These are phyloP conservation scores for Pelargonium australe DNA, from an alignment of 441 rosid genomes.

Conservation along the genomic window DNA sequence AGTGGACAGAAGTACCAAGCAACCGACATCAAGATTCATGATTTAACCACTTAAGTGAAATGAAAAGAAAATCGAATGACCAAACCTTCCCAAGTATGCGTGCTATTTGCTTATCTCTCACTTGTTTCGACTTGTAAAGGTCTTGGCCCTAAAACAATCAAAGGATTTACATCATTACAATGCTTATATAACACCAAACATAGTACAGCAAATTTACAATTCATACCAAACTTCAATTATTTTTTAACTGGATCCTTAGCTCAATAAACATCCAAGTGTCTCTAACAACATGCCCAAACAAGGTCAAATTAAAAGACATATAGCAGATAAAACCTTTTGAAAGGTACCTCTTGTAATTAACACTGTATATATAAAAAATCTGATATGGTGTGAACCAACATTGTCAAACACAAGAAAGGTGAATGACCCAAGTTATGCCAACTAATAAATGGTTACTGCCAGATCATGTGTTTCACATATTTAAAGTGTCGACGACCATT, in stretches of 20 bases:
- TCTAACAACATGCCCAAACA: background rate
- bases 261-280: background rate
- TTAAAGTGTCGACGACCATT: background rate
- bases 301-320: background rate
- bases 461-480: background rate
- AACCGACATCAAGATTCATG: background rate
- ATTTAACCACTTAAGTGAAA: background rate
- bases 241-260: background rate
- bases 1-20: background rate
- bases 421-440: background rate
- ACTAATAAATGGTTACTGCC: background rate
- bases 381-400: too few species aligned
- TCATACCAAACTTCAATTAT: background rate
- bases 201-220: too few species aligned
- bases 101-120: constrained; percentile 93
- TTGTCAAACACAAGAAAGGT: too few species aligned
- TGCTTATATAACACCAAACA: background rate
- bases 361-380: background rate
- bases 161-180: constrained; percentile 7
- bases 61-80: constrained; percentile 15
- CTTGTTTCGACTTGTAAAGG: constrained; percentile 78
- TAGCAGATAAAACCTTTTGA: background rate
- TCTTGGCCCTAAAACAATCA: constrained; percentile 51
- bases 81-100: constrained; percentile 87
- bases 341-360: background rate